Evolutionary conservation across 768 basidiomycete genomes (phyloP).

Genomic region (Amanita thiersii): DNA sequence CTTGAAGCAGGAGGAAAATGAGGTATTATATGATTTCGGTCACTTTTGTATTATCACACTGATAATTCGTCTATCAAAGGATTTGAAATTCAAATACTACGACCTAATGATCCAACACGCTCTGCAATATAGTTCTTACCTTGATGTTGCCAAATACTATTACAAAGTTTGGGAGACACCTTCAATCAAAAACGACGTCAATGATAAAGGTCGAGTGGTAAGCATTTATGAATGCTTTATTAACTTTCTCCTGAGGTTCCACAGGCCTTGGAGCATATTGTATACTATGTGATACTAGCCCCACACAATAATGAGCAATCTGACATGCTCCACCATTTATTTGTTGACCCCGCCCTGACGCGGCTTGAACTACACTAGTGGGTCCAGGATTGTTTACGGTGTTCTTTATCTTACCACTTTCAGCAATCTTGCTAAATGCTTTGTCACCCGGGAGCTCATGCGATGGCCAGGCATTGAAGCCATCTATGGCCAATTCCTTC

Average conservation of each 20-base stretch:
- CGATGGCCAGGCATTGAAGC: constrained; percentile 91
- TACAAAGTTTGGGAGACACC: constrained; percentile 98
- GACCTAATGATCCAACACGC: constrained; percentile 95
- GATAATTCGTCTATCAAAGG: constrained; percentile 36
- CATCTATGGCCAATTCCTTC: constrained; percentile 80
- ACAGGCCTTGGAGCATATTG: constrained; percentile 89
- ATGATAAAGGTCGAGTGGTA: constrained; percentile 60
- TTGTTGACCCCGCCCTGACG: constrained; percentile 64
- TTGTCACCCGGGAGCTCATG: constrained; percentile 89
- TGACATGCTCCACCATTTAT: constrained; percentile 90
- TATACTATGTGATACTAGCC: constrained; percentile 90
- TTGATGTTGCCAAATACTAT: constrained; percentile 93
- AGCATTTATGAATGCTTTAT: constrained; percentile 16
- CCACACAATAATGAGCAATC: constrained; percentile 96
- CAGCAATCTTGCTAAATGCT: constrained; percentile 91
- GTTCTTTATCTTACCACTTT: constrained; percentile 5
- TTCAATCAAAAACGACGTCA: constrained; percentile 79
- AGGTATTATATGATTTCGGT: constrained; percentile 39
- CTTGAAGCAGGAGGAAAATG: constrained; percentile 80
- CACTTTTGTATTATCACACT: neutral
- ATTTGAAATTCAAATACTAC: constrained; percentile 93
- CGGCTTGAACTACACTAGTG: constrained; percentile 86
- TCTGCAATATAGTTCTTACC: constrained; percentile 73
- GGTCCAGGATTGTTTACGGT: constrained; percentile 13
- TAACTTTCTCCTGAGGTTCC: constrained; percentile 2